phyloP scores from a whole-genome alignment of 169 alveolate species.

The Plasmodium gonderi region DNA sequence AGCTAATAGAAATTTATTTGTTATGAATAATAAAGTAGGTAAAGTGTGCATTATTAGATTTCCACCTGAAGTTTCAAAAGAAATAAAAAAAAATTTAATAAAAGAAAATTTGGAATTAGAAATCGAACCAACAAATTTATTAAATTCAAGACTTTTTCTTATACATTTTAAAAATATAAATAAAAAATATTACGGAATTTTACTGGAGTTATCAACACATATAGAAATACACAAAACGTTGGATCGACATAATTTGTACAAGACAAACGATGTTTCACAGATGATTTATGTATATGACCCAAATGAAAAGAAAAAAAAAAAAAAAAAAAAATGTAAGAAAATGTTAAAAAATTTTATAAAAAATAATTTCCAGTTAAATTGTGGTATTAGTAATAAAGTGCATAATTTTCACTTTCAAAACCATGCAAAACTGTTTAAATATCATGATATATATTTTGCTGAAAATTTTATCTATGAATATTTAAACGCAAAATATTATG shows the following conservation, averaged over 20 bases:
- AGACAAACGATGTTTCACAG: constrained; percentile 76
- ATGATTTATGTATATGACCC: constrained; percentile 78
- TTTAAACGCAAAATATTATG: constrained; percentile 35
- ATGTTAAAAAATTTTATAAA: constrained; percentile 15
- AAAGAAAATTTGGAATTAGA: constrained; percentile 68
- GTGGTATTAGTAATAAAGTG: constrained; percentile 28
- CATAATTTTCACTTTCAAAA: constrained; percentile 37
- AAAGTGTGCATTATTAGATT: constrained; percentile 76
- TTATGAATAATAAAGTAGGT: constrained; percentile 30
- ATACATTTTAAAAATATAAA: constrained; percentile 69
- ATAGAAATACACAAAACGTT: constrained; percentile 78
- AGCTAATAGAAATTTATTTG: constrained; percentile 13
- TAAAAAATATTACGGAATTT: constrained; percentile 72
- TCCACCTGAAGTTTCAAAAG: constrained; percentile 68
- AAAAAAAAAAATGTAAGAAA: background rate
- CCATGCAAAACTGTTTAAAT: constrained; percentile 33
- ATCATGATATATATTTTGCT: constrained; percentile 61
- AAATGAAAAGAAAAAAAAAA: background rate
- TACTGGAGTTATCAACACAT: constrained; percentile 78
- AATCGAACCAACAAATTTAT: constrained; percentile 78
- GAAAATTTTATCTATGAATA: constrained; percentile 35
- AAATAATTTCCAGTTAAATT: constrained; percentile 32
- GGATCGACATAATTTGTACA: constrained; percentile 77
- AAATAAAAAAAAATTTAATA: constrained; percentile 47
- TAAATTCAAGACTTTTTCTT: constrained; percentile 75